These are phyloP conservation scores for Copromyces sp. DNA, from an alignment of 495 filamentous ascomycete species.

Conservation along the genomic window DNA sequence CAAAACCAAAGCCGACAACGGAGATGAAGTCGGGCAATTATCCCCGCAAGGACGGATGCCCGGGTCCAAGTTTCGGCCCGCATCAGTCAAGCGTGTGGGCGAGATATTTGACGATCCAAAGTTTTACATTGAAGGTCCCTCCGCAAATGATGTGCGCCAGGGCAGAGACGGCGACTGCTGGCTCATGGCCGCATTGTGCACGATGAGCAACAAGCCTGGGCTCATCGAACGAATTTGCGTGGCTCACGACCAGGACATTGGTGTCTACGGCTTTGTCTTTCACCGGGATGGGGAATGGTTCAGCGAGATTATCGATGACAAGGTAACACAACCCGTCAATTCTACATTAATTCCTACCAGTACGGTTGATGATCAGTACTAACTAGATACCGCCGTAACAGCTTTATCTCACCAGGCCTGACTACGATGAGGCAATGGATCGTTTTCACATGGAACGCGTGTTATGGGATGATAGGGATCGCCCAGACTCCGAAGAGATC, in stretches of 20 bases:
- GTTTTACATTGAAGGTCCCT: slow-evolving; percentile 77
- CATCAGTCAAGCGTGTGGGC: slow-evolving; percentile 56
- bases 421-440: slow-evolving; percentile 56
- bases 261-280: slow-evolving; percentile 94
- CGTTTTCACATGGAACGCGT: slow-evolving; percentile 43
- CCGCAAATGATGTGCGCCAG: slow-evolving; percentile 73
- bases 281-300: slow-evolving; percentile 90
- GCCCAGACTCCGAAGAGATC: slow-evolving; percentile 64
- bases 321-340: slow-evolving; percentile 11
- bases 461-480: slow-evolving; percentile 61
- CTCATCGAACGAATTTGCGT: slow-evolving; percentile 79
- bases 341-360: not conserved
- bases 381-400: not conserved
- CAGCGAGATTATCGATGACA: slow-evolving; percentile 74
- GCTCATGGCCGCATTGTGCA: slow-evolving; percentile 80
- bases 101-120: slow-evolving; percentile 83
- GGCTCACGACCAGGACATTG: slow-evolving; percentile 65
- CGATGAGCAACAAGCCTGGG: slow-evolving; percentile 67
- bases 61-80: slow-evolving; percentile 36
- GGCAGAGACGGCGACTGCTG: slow-evolving; percentile 82
- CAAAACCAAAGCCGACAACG: not conserved
- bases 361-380: not conserved
- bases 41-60: slow-evolving; percentile 9
- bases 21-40: not conserved
- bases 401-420: slow-evolving; percentile 69